Conservation (phyloP, 257 asterid genomes). For the Solanum sejunctum region DNA sequence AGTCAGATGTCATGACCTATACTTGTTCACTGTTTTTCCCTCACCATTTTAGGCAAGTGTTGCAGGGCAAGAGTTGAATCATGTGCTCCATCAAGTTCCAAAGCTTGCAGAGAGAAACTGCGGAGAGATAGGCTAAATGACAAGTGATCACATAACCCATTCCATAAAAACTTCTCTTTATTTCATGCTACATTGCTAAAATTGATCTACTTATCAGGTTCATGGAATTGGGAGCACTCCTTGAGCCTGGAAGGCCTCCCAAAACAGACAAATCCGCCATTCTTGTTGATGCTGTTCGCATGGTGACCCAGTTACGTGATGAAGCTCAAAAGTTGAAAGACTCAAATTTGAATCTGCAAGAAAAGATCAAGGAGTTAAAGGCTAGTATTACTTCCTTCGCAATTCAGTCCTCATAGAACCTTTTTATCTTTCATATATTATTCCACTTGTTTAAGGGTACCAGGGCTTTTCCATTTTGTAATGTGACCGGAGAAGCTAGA, state of each 20-base stretch:
- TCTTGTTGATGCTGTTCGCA: slow-evolving; percentile 76
- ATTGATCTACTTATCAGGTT: slow-evolving; percentile 32
- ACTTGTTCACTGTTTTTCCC: not conserved
- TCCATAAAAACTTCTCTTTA: not conserved
- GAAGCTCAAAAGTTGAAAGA: slow-evolving; percentile 85
- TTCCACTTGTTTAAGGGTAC: not conserved
- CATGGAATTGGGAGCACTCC: slow-evolving; percentile 67
- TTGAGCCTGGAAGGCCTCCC: slow-evolving; percentile 90
- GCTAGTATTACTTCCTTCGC: slow-evolving; percentile 19
- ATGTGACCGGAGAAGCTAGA: not conserved
- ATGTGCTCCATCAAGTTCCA: slow-evolving; percentile 60
- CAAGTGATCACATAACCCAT: slow-evolving; percentile 33
- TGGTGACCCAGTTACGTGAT: slow-evolving; percentile 69
- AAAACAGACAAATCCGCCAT: slow-evolving; percentile 85
- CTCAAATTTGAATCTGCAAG: slow-evolving; percentile 59
- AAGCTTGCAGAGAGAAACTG: slow-evolving; percentile 89
- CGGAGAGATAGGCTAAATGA: slow-evolving; percentile 86
- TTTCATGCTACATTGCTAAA: slow-evolving; percentile 1
- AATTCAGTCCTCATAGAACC: not conserved
- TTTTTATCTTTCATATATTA: not conserved
- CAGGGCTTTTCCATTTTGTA: not conserved
- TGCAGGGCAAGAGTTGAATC: slow-evolving; percentile 54
- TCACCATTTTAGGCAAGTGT: not conserved
- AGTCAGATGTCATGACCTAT: not conserved
- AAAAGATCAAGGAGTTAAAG: slow-evolving; percentile 84